Evolutionary conservation across 129 eudicot species (phyloP), one percentile per base, ranked within the genome.

Genomic region (Silybum marianum): DNA sequence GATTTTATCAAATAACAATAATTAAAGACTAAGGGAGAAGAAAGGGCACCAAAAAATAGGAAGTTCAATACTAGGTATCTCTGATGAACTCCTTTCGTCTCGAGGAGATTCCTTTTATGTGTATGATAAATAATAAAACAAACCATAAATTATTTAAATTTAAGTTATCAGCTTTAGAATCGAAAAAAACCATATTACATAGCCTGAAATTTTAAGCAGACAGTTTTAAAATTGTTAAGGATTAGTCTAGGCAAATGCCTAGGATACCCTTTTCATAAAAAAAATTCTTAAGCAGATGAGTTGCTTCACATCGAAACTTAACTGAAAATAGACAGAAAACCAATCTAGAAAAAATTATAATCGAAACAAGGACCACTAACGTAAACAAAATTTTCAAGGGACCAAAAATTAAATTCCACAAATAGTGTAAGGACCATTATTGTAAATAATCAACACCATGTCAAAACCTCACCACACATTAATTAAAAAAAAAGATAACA

Each of bases 401-500:
- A 75, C 75, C 75, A 81, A 42, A 66, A 42, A 26, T 9, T 0
- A 6, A 42, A 8, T 1, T 30, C 74, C 0, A 74, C 70, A 28
- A 38, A 81, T 44, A 81, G 6, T 67, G 26, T 0, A 34, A 40
- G 80, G 69, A 44, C 75, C 69, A 74, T 7, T 4, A 26, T 66
- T 42, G 75, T 16, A 74, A 28, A 28, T 28, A 1, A 11, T 32
- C 4, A 71, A 72, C 65, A 62, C 81, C 69, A 51, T 32, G 28
- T 58, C 67, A 81, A 65, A 81, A 74, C 69, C 70, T 74, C 80
- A 81, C 85, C 85, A 81, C 80, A 81, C 73, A 74, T 81, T 36
- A 30, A 38, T 60, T 44, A 66, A 0, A 4, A 74, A 13, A 80
- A 84, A 81, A 23, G 90, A 84, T 87, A 87, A 84, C 86, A 84